These are phyloP conservation scores for Yarrowia sp. DNA, from an alignment of 805 yeast genomes.

Conservation along the genomic window DNA sequence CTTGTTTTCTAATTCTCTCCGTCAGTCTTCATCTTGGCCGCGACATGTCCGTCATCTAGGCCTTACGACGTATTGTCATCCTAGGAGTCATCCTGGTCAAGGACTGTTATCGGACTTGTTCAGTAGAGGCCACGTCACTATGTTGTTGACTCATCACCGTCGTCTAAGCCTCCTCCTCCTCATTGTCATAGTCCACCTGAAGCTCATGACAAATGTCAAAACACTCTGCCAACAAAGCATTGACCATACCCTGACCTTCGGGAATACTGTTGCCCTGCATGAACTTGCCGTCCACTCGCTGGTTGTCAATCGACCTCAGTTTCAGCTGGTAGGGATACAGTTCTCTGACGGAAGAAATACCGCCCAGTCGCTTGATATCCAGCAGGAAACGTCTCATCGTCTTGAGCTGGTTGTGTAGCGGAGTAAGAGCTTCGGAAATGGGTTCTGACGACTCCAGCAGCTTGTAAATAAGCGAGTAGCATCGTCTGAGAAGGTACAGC, in stretches of 20 bases:
- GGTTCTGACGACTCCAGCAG: slow-evolving; percentile 91
- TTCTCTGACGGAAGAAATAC: slow-evolving; percentile 81
- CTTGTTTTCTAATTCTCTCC: too few species aligned
- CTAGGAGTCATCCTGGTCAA: too few species aligned
- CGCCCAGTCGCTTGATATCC: slow-evolving; percentile 90
- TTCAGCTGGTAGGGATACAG: slow-evolving; percentile 95
- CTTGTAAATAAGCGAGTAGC: slow-evolving; percentile 87
- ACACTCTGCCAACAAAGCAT: slow-evolving; percentile 86
- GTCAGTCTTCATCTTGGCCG: too few species aligned
- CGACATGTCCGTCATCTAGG: too few species aligned
- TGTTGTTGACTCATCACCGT: slow-evolving; percentile 4
- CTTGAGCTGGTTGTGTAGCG: slow-evolving; percentile 86
- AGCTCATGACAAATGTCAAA: slow-evolving; percentile 90
- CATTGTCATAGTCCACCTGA: slow-evolving; percentile 45
- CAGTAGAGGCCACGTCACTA: too few species aligned
- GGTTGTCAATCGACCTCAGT: slow-evolving; percentile 80
- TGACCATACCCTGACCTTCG: slow-evolving; percentile 96
- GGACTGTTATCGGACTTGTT: too few species aligned
- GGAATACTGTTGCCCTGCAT: slow-evolving; percentile 85
- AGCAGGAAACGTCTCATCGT: slow-evolving; percentile 87
- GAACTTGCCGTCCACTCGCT: slow-evolving; percentile 88
- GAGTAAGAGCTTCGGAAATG: slow-evolving; percentile 88
- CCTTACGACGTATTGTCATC: too few species aligned
- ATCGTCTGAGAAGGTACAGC: slow-evolving; percentile 80
- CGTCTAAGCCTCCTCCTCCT: slow-evolving; percentile 4